These are phyloP conservation scores for Byssothecium circinans DNA, from an alignment of 2,329 filamentous ascomycete genomes.

Conservation along the genomic window DNA sequence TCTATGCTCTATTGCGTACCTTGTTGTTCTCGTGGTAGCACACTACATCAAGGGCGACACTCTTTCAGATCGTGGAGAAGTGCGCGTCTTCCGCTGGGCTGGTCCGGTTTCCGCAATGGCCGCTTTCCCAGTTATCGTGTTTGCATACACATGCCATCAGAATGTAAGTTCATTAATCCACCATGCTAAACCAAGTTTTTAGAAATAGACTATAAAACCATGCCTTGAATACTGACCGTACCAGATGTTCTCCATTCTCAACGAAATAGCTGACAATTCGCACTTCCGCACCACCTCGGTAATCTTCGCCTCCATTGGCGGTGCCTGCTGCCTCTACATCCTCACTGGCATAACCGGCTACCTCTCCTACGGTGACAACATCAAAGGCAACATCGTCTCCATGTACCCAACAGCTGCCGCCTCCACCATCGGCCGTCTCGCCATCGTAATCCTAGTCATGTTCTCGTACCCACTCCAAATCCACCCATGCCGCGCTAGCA, in stretches of 20 bases:
- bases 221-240: not conserved
- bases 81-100: slow-evolving; percentile 77
- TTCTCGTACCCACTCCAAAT: slow-evolving; percentile 96
- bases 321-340: slow-evolving; percentile 83
- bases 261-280: slow-evolving; percentile 86
- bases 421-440: slow-evolving; percentile 89
- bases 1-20: slow-evolving; percentile 87
- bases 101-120: slow-evolving; percentile 78
- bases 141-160: slow-evolving; percentile 99
- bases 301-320: slow-evolving; percentile 80
- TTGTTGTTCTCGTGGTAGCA: slow-evolving; percentile 89
- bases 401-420: slow-evolving; percentile 69
- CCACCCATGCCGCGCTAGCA: slow-evolving; percentile 91
- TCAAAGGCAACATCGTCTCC: slow-evolving; percentile 88
- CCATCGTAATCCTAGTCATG: slow-evolving; percentile 93
- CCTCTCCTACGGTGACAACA: slow-evolving; percentile 87
- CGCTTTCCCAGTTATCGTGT: slow-evolving; percentile 91
- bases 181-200: slow-evolving; percentile 3
- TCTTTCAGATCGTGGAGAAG: slow-evolving; percentile 69
- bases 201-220: too few species aligned
- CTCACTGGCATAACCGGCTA: slow-evolving; percentile 95
- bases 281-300: slow-evolving; percentile 77
- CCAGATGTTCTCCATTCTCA: slow-evolving; percentile 97
- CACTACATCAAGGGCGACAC: slow-evolving; percentile 83
- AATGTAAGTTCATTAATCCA: slow-evolving; percentile 63